Base-by-base conservation (phyloP, 1,284 basidiomycete species). In the Heterobasidion annosum region DNA sequence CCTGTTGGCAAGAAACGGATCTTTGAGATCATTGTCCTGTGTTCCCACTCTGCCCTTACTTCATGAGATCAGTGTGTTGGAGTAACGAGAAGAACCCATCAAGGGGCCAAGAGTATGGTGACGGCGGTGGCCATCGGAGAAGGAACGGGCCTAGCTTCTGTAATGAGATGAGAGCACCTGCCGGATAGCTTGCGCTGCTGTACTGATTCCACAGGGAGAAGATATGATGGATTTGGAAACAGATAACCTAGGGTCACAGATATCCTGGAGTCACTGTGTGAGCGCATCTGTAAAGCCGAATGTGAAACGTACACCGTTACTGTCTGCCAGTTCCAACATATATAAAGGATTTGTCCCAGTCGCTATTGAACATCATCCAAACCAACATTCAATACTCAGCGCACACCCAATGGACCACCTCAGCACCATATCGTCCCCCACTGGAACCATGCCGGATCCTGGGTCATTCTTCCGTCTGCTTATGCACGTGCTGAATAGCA, bases 391-490 rank as follows among this genome's bases (percentile, higher is more conserved):
- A n/a, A 10, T n/a, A 40, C 37, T 12, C 10, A 9, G 44, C 25
- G 34, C 50, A 16, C 8, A 18, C 19, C 12, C 45, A 32, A 59
- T 62, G 69, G 66, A 67, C 54, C 59, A 57, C 68, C 50, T 59
- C 66, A 59, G 6, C n/a, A 43, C 49, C 35, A 53, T 65, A 64
- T 25, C 70, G 62, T 0, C 71, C 66, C 49, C 51, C 37, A 40
- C 4, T 40, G 10, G n/a, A 12, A n/a, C 4, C 37, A 10, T 40
- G n/a, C 37, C 37, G n/a, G 37, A 40, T 40, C 10, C n/a, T 63
- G 50, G 59, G 69, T 42, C 47, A 67, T 18, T 64, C 62, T 34
- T 62, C 64, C 33, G 62, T 54, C 34, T 47, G 65, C 18, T 67
- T 58, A 49, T 64, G 52, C 55, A 57, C 8, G 50, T 50, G 45